phyloP scores from a whole-genome alignment of 176 grass and related monocot genomes.

The Carex myosuroides region DNA sequence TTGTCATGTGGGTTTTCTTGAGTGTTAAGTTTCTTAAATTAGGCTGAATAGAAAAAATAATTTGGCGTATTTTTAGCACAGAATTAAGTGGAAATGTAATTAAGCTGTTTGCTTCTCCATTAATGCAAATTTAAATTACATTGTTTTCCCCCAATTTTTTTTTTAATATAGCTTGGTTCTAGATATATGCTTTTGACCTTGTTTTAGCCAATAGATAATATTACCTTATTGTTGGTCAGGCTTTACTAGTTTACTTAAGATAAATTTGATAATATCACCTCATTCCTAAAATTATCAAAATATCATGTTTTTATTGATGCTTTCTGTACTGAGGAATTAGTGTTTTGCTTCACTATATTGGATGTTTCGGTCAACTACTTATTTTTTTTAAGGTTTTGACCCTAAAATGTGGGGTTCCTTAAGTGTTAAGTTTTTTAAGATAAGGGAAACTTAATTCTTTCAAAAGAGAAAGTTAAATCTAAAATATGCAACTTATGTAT shows the following conservation, averaged over 20 bases:
- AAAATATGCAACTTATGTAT: not conserved
- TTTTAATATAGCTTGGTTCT: not conserved
- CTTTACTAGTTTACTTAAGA: not conserved
- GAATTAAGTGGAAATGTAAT: not conserved
- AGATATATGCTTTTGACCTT: conserved; percentile 1
- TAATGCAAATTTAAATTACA: not conserved
- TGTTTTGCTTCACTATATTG: not conserved
- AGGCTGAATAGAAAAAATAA: not conserved
- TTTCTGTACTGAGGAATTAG: not conserved
- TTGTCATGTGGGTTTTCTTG: conserved; percentile 2
- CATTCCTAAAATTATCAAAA: not conserved
- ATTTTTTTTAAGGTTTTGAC: not conserved
- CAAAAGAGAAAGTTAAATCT: no score
- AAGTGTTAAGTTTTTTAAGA: not conserved
- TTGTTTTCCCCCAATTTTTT: not conserved
- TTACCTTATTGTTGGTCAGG: not conserved
- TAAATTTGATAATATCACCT: not conserved
- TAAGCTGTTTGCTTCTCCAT: not conserved
- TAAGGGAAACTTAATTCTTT: not conserved
- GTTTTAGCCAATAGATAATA: not conserved
- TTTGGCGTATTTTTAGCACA: not conserved
- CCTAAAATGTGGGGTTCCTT: not conserved
- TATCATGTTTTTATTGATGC: not conserved
- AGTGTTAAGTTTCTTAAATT: conserved; percentile 20
- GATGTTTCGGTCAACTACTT: not conserved